These are phyloP conservation scores for Rhododendron griersonianum DNA, from an alignment of 148 eudicot species.

Conservation along the genomic window DNA sequence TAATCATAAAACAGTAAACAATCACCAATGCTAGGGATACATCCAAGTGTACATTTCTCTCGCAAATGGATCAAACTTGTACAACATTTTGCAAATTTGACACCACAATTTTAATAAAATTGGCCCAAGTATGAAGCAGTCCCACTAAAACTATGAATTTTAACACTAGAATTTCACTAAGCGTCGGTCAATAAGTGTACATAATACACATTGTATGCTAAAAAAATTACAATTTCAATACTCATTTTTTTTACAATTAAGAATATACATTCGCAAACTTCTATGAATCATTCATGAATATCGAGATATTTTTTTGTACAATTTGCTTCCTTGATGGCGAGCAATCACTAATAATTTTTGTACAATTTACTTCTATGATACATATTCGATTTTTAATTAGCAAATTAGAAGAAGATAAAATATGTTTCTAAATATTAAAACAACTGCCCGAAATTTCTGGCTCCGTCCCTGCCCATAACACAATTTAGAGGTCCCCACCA, in stretches of 20 bases:
- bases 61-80: neutral
- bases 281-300: neutral
- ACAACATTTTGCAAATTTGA: neutral
- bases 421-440: no score
- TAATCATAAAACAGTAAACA: neutral
- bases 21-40: neutral
- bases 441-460: neutral
- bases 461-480: no score
- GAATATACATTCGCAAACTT: neutral
- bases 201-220: neutral
- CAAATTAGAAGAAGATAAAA: no score
- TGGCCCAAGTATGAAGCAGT: neutral
- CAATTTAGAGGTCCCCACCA: no score
- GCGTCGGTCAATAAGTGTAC: neutral
- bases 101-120: neutral
- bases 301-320: neutral
- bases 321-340: neutral
- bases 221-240: neutral
- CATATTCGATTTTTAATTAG: no score
- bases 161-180: neutral
- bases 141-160: neutral
- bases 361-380: no score
- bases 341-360: no score
- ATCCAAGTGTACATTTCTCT: neutral
- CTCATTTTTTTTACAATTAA: no score